These are phyloP conservation scores for Globisporangium viniferum DNA, from an alignment of 352 stramenopile species.

Conservation along the genomic window DNA sequence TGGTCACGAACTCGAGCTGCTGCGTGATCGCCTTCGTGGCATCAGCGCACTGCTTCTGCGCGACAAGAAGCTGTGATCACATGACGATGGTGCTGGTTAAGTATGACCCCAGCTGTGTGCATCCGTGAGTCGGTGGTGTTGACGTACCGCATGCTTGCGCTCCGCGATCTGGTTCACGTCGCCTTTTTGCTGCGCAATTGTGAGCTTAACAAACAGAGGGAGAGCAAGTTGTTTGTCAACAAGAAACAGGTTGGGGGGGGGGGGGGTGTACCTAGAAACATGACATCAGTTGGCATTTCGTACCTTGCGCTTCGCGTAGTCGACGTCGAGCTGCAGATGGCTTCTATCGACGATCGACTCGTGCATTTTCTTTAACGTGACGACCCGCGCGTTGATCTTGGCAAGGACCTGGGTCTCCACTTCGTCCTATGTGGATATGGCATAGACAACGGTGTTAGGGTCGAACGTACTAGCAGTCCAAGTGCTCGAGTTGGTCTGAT, in stretches of 20 bases:
- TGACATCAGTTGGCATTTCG: neutral
- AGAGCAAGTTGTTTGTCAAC: neutral
- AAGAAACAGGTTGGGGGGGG: no score
- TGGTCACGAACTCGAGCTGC: conserved; percentile 21
- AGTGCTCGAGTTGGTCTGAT: neutral
- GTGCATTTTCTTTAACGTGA: conserved; percentile 33
- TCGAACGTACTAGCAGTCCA: neutral
- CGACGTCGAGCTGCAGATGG: conserved; percentile 60
- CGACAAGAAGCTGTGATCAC: conserved; percentile 6
- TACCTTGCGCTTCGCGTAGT: conserved; percentile 72
- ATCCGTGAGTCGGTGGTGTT: neutral
- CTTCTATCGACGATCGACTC: conserved; percentile 37
- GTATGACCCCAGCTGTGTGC: neutral
- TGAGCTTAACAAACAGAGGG: conserved; percentile 28
- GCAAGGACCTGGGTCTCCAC: conserved; percentile 33
- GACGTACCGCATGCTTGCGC: conserved; percentile 47
- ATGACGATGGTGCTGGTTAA: neutral
- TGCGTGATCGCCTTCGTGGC: conserved; percentile 18
- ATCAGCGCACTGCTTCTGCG: conserved; percentile 9
- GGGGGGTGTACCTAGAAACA: no score
- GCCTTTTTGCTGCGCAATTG: conserved; percentile 51
- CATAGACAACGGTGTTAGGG: neutral
- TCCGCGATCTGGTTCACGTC: conserved; percentile 57
- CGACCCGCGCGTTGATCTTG: conserved; percentile 40
- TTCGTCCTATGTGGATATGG: conserved; percentile 28